Evolutionary conservation across 306 rosid genomes (phyloP).

Genomic region (Begonia fuchsioides): DNA sequence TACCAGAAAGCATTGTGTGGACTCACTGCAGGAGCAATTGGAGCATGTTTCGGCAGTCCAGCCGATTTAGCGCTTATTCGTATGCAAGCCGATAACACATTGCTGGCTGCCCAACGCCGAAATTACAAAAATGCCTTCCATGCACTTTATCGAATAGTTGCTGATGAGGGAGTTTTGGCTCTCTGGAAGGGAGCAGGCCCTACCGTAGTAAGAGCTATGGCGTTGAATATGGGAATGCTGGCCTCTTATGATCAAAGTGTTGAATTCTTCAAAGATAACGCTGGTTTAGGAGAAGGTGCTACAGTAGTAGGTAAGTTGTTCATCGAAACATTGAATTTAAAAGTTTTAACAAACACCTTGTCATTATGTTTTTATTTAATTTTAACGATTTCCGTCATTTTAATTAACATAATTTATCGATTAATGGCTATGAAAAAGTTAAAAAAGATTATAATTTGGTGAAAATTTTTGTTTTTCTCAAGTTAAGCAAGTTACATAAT

Average conservation of each 20-base stretch:
- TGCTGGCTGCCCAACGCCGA: slow-evolving; percentile 86
- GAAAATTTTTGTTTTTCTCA: no score
- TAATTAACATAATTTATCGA: no score
- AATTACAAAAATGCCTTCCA: slow-evolving; percentile 84
- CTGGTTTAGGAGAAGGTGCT: slow-evolving; percentile 69
- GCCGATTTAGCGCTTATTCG: slow-evolving; percentile 95
- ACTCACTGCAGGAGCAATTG: slow-evolving; percentile 96
- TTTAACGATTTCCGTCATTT: no score
- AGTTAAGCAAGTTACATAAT: no score
- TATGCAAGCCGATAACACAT: slow-evolving; percentile 95
- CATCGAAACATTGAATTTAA: no score
- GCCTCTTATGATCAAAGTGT: slow-evolving; percentile 94
- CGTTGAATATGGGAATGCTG: slow-evolving; percentile 86
- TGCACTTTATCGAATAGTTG: slow-evolving; percentile 57
- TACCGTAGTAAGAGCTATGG: slow-evolving; percentile 74
- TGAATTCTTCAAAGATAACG: slow-evolving; percentile 72
- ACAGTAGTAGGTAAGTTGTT: slow-evolving; percentile 62
- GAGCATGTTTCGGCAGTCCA: slow-evolving; percentile 83
- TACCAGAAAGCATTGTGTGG: slow-evolving; percentile 97
- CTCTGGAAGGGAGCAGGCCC: slow-evolving; percentile 84
- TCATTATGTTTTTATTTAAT: no score
- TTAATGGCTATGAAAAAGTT: no score
- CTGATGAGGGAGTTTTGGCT: slow-evolving; percentile 54
- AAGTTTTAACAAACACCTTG: no score
- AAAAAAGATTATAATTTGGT: no score